Evolutionary conservation across 2,329 filamentous ascomycete genomes (phyloP), one percentile per base, ranked within the genome.

Genomic region (Talaromyces albobiverticillius): DNA sequence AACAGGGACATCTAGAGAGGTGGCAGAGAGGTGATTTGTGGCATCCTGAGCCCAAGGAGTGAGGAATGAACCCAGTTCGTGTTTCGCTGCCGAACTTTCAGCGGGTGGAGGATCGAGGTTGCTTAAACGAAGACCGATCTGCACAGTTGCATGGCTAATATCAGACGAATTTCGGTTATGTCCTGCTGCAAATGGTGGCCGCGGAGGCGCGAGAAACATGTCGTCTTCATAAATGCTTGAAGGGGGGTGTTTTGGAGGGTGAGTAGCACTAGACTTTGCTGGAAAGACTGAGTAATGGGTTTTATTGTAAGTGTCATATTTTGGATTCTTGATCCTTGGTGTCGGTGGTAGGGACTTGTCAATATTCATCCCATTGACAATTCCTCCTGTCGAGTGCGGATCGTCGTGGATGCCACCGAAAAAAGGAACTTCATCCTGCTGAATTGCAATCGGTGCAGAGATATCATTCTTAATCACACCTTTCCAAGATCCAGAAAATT

Each of bases 91-190:
- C 5, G 53, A 46, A 14, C 58, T 43, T 16, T 23, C 5, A 46
- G 55, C 53, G 10, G 42, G n/a, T n/a, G n/a, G 22, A 16, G 43
- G n/a, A 29, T 46, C 50, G 2, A 58, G 48, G 36, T 61, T 60
- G 53, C 62, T 64, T 4, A 66, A 55, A n/a, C 63, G 57, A 2
- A 65, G 57, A 14, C 63, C 63, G 42, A 66, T 66, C 41, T 64
- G 63, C 3, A 66, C 63, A 13, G 63, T 64, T 10, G 61, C 60
- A 45, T 54, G 48, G 48, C 60, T 64, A 16, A 61, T 50, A 32
- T 62, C 57, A 1, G 62, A 65, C 4, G 58, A 59, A 46, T 61
- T 55, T 9, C 61, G 60, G 22, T 58, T 56, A 48, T 65, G 62
- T 4, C 48, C 42, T 22, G 26, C 18, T 16, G 57, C 41, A 45